These are phyloP conservation scores for Microstroma glucosiphilum DNA, from an alignment of 1,284 basidiomycete species.

Conservation along the genomic window DNA sequence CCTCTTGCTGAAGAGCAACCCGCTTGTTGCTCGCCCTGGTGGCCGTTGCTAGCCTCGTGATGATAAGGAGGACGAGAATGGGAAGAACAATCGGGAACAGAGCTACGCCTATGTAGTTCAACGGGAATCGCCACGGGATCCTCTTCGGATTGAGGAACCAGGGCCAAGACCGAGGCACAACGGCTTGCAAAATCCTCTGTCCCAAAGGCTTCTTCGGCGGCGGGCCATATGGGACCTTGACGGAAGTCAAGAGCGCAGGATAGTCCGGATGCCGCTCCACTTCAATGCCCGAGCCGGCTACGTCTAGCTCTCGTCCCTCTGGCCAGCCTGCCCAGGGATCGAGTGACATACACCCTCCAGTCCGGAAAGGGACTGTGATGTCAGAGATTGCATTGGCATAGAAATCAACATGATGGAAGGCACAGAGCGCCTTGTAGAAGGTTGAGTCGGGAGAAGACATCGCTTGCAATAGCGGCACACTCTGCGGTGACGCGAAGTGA, in stretches of 20 bases:
- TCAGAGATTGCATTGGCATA: slow-evolving; percentile 68
- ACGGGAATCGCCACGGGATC: slow-evolving; percentile 26
- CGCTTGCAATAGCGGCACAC: slow-evolving; percentile 25
- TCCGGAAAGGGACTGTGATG: slow-evolving; percentile 38
- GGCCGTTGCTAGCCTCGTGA: slow-evolving; percentile 21
- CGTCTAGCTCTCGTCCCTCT: slow-evolving; percentile 6
- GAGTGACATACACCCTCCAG: slow-evolving; percentile 24
- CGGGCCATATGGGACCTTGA: not conserved
- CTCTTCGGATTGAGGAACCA: slow-evolving; percentile 33
- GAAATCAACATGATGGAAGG: slow-evolving; percentile 67
- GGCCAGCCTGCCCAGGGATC: slow-evolving; percentile 23
- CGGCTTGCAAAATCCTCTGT: not conserved
- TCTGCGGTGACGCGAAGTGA: not conserved
- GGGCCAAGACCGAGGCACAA: slow-evolving; percentile 11
- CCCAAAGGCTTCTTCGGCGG: not conserved
- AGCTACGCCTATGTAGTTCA: slow-evolving; percentile 32
- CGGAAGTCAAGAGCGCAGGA: slow-evolving; percentile 14
- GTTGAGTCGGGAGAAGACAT: slow-evolving; percentile 57
- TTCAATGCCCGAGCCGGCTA: slow-evolving; percentile 8
- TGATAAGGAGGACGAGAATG: slow-evolving; percentile 23
- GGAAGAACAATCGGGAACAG: slow-evolving; percentile 29
- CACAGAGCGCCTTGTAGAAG: slow-evolving; percentile 68
- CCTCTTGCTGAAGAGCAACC: slow-evolving; percentile 18
- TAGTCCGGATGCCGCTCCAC: slow-evolving; percentile 17
- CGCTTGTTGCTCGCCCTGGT: slow-evolving; percentile 13